A percentile compares a stretch with the other conserved stretches of the same genome.
Conservation (phyloP, 2,329 filamentous ascomycete genomes). For the Curvularia lunata region DNA sequence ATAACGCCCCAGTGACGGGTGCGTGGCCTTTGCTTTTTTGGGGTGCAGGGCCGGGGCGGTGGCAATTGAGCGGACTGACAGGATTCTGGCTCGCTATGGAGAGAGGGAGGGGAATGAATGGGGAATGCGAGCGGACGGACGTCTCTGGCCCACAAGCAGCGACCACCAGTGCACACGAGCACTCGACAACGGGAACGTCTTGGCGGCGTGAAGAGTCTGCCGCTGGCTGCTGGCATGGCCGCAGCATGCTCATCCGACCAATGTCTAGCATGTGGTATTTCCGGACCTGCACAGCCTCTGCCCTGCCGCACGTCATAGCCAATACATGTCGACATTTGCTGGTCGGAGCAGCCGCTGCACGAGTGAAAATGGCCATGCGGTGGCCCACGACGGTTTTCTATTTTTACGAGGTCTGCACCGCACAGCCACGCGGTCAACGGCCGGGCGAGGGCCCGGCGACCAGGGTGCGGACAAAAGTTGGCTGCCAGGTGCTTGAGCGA, state of each 20-base stretch:
- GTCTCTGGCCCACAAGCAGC: conserved; percentile 1
- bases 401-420: conserved; percentile 9
- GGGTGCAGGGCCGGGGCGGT: background rate
- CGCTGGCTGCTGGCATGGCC: too few relatives aligned
- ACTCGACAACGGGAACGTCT: background rate
- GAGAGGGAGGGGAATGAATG: background rate
- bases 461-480: background rate
- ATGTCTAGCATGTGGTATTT: background rate
- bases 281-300: conserved; percentile 1
- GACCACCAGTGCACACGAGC: background rate
- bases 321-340: background rate
- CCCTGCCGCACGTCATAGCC: conserved; percentile 2
- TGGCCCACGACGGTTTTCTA: conserved; percentile 7
- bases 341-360: conserved; percentile 10
- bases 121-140: background rate
- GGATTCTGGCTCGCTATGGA: conserved; percentile 1
- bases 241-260: too few relatives aligned
- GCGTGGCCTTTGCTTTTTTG: conserved; percentile 7
- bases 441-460: conserved; percentile 2
- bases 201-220: background rate
- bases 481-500: background rate
- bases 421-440: conserved; percentile 10
- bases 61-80: background rate
- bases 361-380: conserved; percentile 2
- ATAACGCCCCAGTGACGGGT: background rate